Base-by-base conservation (phyloP, 371 early-diverging fungal species). In the Mortierella sp. region DNA sequence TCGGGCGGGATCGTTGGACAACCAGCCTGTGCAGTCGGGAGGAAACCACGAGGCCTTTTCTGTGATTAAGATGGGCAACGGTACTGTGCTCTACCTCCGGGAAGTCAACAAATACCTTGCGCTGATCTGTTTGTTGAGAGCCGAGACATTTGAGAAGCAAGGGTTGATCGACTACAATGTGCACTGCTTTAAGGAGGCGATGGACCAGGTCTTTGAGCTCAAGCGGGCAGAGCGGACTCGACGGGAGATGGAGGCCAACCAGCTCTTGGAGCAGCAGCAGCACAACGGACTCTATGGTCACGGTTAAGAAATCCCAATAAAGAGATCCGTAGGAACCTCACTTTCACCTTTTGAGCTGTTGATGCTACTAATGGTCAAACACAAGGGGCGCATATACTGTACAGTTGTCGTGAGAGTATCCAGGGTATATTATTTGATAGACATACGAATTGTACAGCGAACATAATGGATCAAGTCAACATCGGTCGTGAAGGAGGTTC, bases 131-230 rank as follows among this genome's bases (percentile, higher is more conserved):
- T 88, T 97, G 72, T 80, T 97, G 65, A 91, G 97, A 42, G 93
- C 96, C 52, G 98, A 97, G 75, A 95, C 95, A 57, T 97, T 96
- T 90, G 96, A 96, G 79, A 96, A 95, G 82, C 96, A 95, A 80
- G 98, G 97, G 6, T 81, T 97, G 84, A 93, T 97, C 72, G 97
- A 97, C 79, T 97, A 95, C 89, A 97, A 97, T 80, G 96, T 97
- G 68, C 93, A 93, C 74, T 94, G 95, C 80, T 94, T 94, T 80
- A 94, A 94, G 84, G 92, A 94, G 75, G 94, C 95, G 44, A 92
- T 94, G 72, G 91, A 92, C 16, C 92, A 94, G 76, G 94, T 94
- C 9, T 93, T 94, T 89, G 93, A 94, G 68, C 89, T 94, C 60
- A 82, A 85, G 79, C 70, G 89, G 44, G 86, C 86, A 5, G 86